phyloP scores from a whole-genome alignment of 1,139 yeast species.

The Candida sp. region DNA sequence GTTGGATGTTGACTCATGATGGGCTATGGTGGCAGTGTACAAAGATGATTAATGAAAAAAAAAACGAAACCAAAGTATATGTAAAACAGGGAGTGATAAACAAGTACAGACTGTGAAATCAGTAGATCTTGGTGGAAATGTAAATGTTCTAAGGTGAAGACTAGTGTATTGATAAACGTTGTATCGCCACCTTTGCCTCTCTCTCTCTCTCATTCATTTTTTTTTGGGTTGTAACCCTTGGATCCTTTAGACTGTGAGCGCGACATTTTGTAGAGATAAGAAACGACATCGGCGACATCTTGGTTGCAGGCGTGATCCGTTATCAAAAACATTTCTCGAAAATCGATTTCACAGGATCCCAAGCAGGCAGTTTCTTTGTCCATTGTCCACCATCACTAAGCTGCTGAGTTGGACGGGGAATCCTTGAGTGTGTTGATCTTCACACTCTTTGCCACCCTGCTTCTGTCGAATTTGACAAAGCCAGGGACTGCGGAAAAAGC shows the following conservation, averaged over 20 bases:
- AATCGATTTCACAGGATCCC: too few species aligned
- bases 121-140: not conserved
- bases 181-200: constrained; percentile 1
- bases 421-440: too few species aligned
- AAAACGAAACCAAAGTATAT: not conserved
- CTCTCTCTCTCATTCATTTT: not conserved
- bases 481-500: too few species aligned
- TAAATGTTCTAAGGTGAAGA: not conserved
- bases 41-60: not conserved
- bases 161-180: not conserved
- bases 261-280: not conserved
- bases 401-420: too few species aligned
- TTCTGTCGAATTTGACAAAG: too few species aligned
- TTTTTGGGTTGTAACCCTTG: not conserved
- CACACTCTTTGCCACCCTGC: too few species aligned
- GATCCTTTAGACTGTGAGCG: not conserved
- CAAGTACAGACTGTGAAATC: not conserved
- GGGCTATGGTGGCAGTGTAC: not conserved
- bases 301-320: not conserved
- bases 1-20: constrained; percentile 15
- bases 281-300: not conserved
- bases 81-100: not conserved
- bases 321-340: too few species aligned
- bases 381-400: too few species aligned
- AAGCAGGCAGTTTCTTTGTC: too few species aligned